Percentiles rank a stretch among this genome's conserved stretches.
phyloP scores from a whole-genome alignment of 306 rosid species.

The Cucurbita moschata region DNA sequence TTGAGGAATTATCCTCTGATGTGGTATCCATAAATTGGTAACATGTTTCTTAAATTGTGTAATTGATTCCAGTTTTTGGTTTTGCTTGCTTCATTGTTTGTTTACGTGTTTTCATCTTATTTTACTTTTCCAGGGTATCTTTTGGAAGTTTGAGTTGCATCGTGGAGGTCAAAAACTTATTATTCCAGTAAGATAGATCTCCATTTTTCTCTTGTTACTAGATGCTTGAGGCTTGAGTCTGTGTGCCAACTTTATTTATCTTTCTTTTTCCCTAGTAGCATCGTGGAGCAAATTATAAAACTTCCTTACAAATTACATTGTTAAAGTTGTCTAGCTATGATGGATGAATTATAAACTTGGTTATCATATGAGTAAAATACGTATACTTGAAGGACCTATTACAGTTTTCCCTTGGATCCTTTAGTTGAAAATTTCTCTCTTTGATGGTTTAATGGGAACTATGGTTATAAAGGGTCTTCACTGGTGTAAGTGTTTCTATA shows the following conservation, averaged over 20 bases:
- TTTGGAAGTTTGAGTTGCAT: conserved; percentile 73
- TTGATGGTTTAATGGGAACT: not conserved
- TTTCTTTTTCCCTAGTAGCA: not conserved
- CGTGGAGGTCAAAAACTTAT: conserved; percentile 88
- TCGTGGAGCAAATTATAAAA: not conserved
- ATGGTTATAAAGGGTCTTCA: too few relatives aligned
- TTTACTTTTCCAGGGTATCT: conserved; percentile 56
- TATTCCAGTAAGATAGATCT: conserved; percentile 53
- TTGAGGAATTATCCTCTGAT: not conserved
- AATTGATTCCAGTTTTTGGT: not conserved
- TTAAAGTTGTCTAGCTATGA: not conserved
- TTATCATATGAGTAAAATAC: not conserved
- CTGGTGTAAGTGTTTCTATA: too few relatives aligned
- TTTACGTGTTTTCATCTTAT: conserved; percentile 6
- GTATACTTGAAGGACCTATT: not conserved
- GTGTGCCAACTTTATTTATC: not conserved
- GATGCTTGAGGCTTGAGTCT: not conserved
- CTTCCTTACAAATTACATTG: not conserved
- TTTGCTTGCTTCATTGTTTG: conserved; percentile 1
- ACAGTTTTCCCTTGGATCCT: not conserved
- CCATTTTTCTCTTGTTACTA: conserved; percentile 6
- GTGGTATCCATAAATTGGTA: not conserved
- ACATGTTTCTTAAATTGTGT: not conserved
- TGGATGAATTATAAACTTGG: not conserved
- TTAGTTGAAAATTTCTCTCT: not conserved